Evolutionary conservation across 176 grass and related monocot genomes (phyloP), one percentile per base, ranked within the genome.

Genomic region (Thalia dealbata): DNA sequence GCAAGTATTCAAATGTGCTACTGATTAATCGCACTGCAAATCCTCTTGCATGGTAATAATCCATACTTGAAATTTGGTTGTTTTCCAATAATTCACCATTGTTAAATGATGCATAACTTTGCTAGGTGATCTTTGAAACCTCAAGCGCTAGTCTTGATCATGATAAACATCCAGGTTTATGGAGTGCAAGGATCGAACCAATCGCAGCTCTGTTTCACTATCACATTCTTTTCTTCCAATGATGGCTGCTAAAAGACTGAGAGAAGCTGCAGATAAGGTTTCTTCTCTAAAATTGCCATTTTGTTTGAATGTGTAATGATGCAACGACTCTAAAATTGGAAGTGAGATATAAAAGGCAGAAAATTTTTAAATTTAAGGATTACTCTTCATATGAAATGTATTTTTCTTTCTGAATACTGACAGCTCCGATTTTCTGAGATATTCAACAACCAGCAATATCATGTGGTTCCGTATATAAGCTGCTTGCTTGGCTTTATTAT

Each of bases 121-220:
- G 41, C 48, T 76, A 71, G 73, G 48, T 38, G 30, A 77, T 77
- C 3, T 64, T 22, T 42, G 76, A 89, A 79, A 69, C 44, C 61
- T 83, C 62, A 58, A 73, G 71, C 70, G 27, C 32, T 80, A 72
- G 77, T 72, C 70, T 86, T 91, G 84, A 87, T 85, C 77, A 81
- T 81, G 69, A 89, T 86, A 83, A 78, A 78, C 86, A 84, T 90
- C 82, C 81, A 99, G 95, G 90, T 99, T 99, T 93, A 92, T 90
- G 81, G 95, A 93, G 83, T 99, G 95, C 81, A 97, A 92, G 82
- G 84, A 91, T 77, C 81, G 95, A 63, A 88, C 85, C 71, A 83
- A 84, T 72, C 85, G 76, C 66, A 90, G 75, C 65, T 97, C 87
- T 75, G 90, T 97, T 77, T 83, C 85, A 83, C 74, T 97, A 30